phyloP scores from a whole-genome alignment of 257 asterid species.

The Thymus mandschuricus region DNA sequence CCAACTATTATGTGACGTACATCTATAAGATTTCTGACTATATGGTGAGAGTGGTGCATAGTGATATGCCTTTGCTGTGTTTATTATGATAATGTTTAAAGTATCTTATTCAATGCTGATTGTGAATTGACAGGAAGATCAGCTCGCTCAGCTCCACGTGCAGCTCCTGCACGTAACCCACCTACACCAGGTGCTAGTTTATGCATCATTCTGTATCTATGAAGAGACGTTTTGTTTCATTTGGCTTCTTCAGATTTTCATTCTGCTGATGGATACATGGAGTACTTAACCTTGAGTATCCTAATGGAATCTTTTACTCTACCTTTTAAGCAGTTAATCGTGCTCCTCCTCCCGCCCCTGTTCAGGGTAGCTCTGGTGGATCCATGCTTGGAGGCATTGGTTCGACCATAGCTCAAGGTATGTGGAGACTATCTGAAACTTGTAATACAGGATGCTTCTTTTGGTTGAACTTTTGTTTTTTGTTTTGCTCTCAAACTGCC shows the following conservation, averaged over 20 bases:
- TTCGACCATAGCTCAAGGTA: slow-evolving; percentile 12
- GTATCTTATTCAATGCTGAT: neutral
- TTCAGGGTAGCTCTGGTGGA: slow-evolving; percentile 8
- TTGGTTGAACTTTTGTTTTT: neutral
- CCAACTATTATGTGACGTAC: neutral
- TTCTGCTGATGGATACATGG: neutral
- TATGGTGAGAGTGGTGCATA: neutral
- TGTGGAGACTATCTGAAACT: neutral
- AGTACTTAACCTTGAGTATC: neutral
- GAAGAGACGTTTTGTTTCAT: neutral
- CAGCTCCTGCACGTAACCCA: slow-evolving; percentile 55
- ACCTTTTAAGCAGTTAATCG: neutral
- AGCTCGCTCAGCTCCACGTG: slow-evolving; percentile 78
- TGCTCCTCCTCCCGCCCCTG: slow-evolving; percentile 18
- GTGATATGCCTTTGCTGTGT: neutral
- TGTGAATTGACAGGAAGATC: slow-evolving; percentile 66
- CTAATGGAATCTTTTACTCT: slow-evolving; percentile 1
- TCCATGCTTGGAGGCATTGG: slow-evolving; percentile 17
- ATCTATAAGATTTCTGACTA: neutral
- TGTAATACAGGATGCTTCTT: neutral
- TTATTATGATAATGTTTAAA: neutral
- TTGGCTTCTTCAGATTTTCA: neutral
- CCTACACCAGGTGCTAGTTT: slow-evolving; percentile 50
- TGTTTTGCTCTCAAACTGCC: neutral
- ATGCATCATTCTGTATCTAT: neutral